phyloP scores from a whole-genome alignment of 345 rosid species.

The Nasturtium officinale region DNA sequence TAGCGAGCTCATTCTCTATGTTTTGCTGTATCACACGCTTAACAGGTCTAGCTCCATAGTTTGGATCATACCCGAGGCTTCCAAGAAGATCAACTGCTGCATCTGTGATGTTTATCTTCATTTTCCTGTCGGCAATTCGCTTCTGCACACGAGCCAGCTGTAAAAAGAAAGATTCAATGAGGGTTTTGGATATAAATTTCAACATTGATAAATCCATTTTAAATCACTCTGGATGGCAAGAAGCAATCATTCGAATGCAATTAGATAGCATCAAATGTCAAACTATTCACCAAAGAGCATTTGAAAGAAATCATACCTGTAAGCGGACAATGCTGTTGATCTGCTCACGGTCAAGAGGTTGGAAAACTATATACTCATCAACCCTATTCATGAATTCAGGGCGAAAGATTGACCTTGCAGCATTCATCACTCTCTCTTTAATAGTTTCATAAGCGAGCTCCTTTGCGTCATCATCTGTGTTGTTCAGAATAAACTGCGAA shows the following conservation, averaged over 20 bases:
- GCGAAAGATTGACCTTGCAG: conserved; percentile 95
- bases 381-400: conserved; percentile 99
- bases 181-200: not conserved
- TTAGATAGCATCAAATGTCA: not conserved
- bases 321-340: conserved; percentile 80
- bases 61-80: conserved; percentile 89
- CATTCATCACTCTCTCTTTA: conserved; percentile 82
- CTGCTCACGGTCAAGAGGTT: conserved; percentile 83
- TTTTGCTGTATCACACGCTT: conserved; percentile 96
- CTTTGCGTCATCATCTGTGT: conserved; percentile 68
- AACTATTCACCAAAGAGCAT: not conserved
- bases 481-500: conserved; percentile 79
- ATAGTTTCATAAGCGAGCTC: conserved; percentile 78
- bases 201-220: conserved; percentile 4
- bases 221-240: not conserved
- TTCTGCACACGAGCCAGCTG: conserved; percentile 94
- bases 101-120: conserved; percentile 69
- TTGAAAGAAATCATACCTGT: conserved; percentile 58
- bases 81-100: conserved; percentile 81
- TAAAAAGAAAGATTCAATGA: conserved; percentile 2
- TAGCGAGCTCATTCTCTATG: conserved; percentile 93
- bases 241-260: not conserved
- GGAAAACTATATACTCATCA: conserved; percentile 98
- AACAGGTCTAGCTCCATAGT: conserved; percentile 96
- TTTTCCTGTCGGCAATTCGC: conserved; percentile 85